Evolutionary conservation across 1,284 basidiomycete genomes (phyloP).

Genomic region (Xerocomus nothofagi): DNA sequence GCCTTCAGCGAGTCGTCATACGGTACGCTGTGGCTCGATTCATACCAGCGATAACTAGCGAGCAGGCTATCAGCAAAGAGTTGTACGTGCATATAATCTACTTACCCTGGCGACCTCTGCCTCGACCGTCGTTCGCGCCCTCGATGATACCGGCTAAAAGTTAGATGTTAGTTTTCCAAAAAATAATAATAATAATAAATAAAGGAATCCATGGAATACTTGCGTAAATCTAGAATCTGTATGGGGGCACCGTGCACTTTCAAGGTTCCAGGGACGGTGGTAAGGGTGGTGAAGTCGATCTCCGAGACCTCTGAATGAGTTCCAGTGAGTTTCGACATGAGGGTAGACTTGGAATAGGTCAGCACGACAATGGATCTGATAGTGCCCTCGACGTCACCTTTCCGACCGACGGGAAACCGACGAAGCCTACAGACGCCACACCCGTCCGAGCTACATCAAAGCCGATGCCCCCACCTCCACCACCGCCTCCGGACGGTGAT

Average conservation of each 20-base stretch:
- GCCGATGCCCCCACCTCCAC: conserved; percentile 82
- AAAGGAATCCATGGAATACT: conserved; percentile 51
- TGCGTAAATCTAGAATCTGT: conserved; percentile 82
- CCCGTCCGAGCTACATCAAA: conserved; percentile 99
- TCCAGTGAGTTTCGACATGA: conserved; percentile 98
- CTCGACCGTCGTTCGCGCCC: conserved; percentile 97
- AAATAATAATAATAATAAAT: too few relatives aligned
- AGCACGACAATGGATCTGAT: conserved; percentile 2
- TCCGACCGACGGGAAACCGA: conserved; percentile 85
- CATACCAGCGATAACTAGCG: conserved; percentile 79
- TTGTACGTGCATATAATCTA: conserved; percentile 4
- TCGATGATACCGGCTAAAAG: conserved; percentile 92
- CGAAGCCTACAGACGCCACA: conserved; percentile 95
- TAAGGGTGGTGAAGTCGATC: conserved; percentile 96
- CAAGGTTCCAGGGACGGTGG: conserved; percentile 93
- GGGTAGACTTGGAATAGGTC: conserved; percentile 66
- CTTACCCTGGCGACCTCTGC: conserved; percentile 92
- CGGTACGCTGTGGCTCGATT: conserved; percentile 13
- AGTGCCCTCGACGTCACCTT: conserved; percentile 56
- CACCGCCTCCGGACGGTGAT: conserved; percentile 75
- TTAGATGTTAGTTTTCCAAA: not conserved
- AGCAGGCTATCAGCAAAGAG: conserved; percentile 6
- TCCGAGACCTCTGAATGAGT: conserved; percentile 98
- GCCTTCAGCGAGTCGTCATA: conserved; percentile 11
- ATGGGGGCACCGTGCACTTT: conserved; percentile 95